phyloP scores from a whole-genome alignment of 495 filamentous ascomycete genomes.

The Physcia stellaris region DNA sequence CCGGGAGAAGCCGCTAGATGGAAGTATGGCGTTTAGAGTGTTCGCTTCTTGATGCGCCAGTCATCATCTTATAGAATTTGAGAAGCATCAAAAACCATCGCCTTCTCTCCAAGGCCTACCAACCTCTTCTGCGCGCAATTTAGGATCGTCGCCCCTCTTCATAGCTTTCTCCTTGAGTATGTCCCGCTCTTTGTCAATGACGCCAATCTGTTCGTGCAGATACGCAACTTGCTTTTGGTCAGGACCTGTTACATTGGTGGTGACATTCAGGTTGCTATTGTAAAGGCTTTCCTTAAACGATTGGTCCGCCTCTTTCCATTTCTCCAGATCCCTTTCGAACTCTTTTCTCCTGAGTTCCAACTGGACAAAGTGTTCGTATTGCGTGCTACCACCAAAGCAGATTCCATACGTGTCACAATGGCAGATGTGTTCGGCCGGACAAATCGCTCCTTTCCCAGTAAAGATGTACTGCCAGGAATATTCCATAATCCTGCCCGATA shows the following conservation, averaged over 20 bases:
- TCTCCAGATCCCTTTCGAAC: constrained; percentile 33
- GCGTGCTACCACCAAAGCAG: constrained; percentile 53
- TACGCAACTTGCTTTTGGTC: constrained; percentile 21
- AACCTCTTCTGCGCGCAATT: constrained; percentile 34
- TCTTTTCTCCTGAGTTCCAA: constrained; percentile 25
- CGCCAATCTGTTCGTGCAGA: constrained; percentile 8
- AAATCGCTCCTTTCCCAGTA: constrained; percentile 39
- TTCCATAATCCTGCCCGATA: constrained; percentile 61
- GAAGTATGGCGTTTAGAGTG: too few relatives aligned
- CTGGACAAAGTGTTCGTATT: constrained; percentile 35
- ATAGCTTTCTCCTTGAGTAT: constrained; percentile 26
- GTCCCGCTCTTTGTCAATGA: constrained; percentile 23
- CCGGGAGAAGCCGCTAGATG: too few relatives aligned
- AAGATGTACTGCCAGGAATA: constrained; percentile 69
- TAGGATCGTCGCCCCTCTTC: constrained; percentile 36
- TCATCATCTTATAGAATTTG: too few relatives aligned
- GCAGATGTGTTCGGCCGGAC: constrained; percentile 53
- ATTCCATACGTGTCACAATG: constrained; percentile 65
- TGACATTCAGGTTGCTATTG: constrained; percentile 16
- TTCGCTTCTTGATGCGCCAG: too few relatives aligned
- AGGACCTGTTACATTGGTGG: constrained; percentile 26
- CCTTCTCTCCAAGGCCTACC: constrained; percentile 39
- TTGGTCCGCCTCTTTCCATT: constrained; percentile 25
- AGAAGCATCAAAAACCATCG: constrained; percentile 26
- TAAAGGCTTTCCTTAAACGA: constrained; percentile 20